A percentile compares a stretch with the other conserved stretches of the same genome.
These are phyloP conservation scores for Penicillium nucicola DNA, from an alignment of 495 filamentous ascomycete species.

Conservation along the genomic window DNA sequence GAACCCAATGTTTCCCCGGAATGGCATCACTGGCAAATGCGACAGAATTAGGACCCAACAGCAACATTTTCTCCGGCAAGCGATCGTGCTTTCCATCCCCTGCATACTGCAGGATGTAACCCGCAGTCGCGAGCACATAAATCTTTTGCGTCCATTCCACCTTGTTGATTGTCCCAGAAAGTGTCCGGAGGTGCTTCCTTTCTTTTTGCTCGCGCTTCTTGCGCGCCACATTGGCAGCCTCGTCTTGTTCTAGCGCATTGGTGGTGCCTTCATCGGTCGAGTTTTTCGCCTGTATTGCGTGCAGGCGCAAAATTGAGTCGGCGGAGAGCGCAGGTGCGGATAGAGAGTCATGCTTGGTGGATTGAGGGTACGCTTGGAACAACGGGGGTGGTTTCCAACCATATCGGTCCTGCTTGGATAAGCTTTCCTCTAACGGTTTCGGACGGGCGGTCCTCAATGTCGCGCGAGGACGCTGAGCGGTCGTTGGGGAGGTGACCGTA, in stretches of 20 bases:
- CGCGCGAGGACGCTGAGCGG: slow-evolving; percentile 15
- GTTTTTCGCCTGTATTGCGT: slow-evolving; percentile 40
- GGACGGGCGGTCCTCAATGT: slow-evolving; percentile 21
- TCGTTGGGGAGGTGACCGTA: slow-evolving; percentile 28
- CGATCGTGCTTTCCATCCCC: slow-evolving; percentile 77
- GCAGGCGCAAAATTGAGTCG: slow-evolving; percentile 59
- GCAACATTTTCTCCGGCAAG: slow-evolving; percentile 81
- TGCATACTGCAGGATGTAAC: slow-evolving; percentile 83
- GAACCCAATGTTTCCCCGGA: slow-evolving; percentile 86
- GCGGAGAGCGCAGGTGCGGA: slow-evolving; percentile 48
- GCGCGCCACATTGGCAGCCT: slow-evolving; percentile 15
- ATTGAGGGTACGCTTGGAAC: slow-evolving; percentile 88
- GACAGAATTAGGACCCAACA: slow-evolving; percentile 78
- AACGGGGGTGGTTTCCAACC: slow-evolving; percentile 78
- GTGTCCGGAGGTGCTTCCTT: slow-evolving; percentile 43
- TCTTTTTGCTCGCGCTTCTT: slow-evolving; percentile 45
- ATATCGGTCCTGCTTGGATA: slow-evolving; percentile 22
- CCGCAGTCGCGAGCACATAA: slow-evolving; percentile 76
- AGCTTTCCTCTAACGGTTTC: slow-evolving; percentile 19
- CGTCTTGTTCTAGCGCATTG: slow-evolving; percentile 7
- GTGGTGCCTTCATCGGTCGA: background rate
- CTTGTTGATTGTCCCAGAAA: slow-evolving; percentile 59
- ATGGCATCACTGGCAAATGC: slow-evolving; percentile 94
- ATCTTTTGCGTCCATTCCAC: slow-evolving; percentile 80
- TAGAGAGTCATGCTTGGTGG: slow-evolving; percentile 57